Percentiles rank a stretch among this genome's conserved stretches.
Evolutionary conservation across 2,329 filamentous ascomycete genomes (phyloP).

Genomic region (Ceratocystis colombiana): DNA sequence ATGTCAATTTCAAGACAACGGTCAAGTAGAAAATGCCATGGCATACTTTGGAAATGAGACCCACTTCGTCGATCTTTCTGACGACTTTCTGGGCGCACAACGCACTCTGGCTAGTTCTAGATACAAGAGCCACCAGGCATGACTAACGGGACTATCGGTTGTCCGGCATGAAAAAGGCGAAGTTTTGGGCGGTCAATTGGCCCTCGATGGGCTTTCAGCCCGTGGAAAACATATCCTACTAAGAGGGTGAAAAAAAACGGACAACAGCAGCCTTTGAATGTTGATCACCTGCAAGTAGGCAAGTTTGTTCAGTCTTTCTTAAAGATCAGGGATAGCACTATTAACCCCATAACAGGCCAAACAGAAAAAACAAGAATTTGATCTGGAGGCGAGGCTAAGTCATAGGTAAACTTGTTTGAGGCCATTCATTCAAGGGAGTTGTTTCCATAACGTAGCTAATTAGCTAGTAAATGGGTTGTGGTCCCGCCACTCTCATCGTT

Average conservation of each 20-base stretch:
- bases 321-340: not conserved
- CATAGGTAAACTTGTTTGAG: not conserved
- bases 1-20: not conserved
- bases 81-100: not conserved
- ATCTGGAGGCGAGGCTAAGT: not conserved
- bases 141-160: slow-evolving; percentile 1
- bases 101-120: not conserved
- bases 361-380: not conserved
- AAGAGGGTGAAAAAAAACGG: not conserved
- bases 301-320: not conserved
- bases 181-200: not conserved
- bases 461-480: not conserved
- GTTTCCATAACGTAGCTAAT: not conserved
- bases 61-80: slow-evolving; percentile 6
- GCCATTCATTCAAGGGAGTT: not conserved
- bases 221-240: not conserved
- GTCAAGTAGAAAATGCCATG: not conserved
- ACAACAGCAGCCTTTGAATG: not conserved
- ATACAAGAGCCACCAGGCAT: not conserved
- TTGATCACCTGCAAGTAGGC: slow-evolving; percentile 1
- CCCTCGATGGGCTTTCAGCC: not conserved
- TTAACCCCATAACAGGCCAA: not conserved
- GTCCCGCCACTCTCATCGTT: not conserved
- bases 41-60: not conserved
- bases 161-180: not conserved